These are phyloP conservation scores for Paraphysoderma sedebokerense DNA, from an alignment of 371 early-diverging fungal species.

Conservation along the genomic window DNA sequence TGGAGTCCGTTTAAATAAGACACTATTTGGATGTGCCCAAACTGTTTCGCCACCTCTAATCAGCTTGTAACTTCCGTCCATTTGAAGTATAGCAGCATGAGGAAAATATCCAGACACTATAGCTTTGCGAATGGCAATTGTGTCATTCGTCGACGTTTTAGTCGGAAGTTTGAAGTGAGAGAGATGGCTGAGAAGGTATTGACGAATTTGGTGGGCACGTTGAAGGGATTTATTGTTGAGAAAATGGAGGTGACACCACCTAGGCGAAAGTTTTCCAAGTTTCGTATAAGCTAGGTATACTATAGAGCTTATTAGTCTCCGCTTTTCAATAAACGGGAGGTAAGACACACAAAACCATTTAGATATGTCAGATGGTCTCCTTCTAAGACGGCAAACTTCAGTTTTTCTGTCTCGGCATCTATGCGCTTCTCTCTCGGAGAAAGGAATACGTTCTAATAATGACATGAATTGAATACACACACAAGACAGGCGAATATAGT, in stretches of 20 bases:
- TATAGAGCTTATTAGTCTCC: too few relatives aligned
- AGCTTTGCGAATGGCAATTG: background rate
- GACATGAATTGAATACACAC: slow-evolving; percentile 2
- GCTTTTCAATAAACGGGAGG: too few relatives aligned
- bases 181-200: slow-evolving; percentile 47
- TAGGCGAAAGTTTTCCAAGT: slow-evolving; percentile 34
- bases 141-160: background rate
- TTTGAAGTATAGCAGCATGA: background rate
- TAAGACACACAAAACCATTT: too few relatives aligned
- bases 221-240: slow-evolving; percentile 53
- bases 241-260: slow-evolving; percentile 56
- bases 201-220: slow-evolving; percentile 46
- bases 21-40: background rate
- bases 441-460: slow-evolving; percentile 35
- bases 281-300: slow-evolving; percentile 58
- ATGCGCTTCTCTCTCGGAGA: slow-evolving; percentile 24
- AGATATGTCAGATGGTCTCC: slow-evolving; percentile 65
- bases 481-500: background rate
- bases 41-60: background rate
- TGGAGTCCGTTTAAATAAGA: background rate
- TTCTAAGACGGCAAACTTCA: slow-evolving; percentile 59
- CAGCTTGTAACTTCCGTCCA: background rate
- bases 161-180: slow-evolving; percentile 28
- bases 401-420: slow-evolving; percentile 32
- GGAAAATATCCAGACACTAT: background rate